phyloP scores from a whole-genome alignment of 1,284 basidiomycete genomes.

The Sporisorium sorghi region DNA sequence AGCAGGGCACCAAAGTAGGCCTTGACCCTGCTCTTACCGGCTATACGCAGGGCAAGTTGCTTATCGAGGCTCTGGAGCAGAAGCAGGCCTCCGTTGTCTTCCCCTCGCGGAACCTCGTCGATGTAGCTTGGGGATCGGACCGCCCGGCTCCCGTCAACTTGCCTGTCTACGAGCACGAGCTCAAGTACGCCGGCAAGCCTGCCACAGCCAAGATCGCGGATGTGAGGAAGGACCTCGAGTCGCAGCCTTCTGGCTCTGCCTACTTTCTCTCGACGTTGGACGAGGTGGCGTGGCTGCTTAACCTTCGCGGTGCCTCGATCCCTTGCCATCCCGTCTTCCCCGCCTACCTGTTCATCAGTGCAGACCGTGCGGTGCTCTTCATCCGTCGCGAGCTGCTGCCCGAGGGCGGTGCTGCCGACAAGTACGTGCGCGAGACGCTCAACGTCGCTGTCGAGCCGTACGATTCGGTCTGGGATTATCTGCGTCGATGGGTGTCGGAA shows the following conservation, averaged over 20 bases:
- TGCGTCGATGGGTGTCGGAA: slow-evolving; percentile 39
- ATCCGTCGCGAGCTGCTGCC: slow-evolving; percentile 48
- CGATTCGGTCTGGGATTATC: slow-evolving; percentile 47
- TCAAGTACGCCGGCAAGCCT: slow-evolving; percentile 78
- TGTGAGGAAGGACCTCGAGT: slow-evolving; percentile 44
- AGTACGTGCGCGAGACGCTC: slow-evolving; percentile 44
- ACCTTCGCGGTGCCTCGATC: slow-evolving; percentile 63
- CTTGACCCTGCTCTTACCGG: slow-evolving; percentile 89
- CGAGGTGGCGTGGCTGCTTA: slow-evolving; percentile 66
- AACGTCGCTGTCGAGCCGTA: slow-evolving; percentile 44
- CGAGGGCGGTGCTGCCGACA: slow-evolving; percentile 25
- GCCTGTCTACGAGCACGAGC: slow-evolving; percentile 79
- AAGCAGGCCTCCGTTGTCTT: slow-evolving; percentile 72
- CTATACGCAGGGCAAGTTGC: slow-evolving; percentile 74
- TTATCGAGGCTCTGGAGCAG: slow-evolving; percentile 27
- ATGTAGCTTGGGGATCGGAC: slow-evolving; percentile 79
- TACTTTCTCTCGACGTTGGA: slow-evolving; percentile 63
- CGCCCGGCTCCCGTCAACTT: slow-evolving; percentile 78
- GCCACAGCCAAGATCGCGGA: slow-evolving; percentile 64
- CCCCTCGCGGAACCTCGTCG: slow-evolving; percentile 79
- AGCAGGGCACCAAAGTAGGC: slow-evolving; percentile 77
- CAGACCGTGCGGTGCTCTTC: slow-evolving; percentile 48
- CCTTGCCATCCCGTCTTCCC: slow-evolving; percentile 66
- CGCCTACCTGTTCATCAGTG: slow-evolving; percentile 55
- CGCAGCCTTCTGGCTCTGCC: slow-evolving; percentile 35